These are phyloP conservation scores for Yarrowia divulgata DNA, from an alignment of 805 yeast genomes.

Conservation along the genomic window DNA sequence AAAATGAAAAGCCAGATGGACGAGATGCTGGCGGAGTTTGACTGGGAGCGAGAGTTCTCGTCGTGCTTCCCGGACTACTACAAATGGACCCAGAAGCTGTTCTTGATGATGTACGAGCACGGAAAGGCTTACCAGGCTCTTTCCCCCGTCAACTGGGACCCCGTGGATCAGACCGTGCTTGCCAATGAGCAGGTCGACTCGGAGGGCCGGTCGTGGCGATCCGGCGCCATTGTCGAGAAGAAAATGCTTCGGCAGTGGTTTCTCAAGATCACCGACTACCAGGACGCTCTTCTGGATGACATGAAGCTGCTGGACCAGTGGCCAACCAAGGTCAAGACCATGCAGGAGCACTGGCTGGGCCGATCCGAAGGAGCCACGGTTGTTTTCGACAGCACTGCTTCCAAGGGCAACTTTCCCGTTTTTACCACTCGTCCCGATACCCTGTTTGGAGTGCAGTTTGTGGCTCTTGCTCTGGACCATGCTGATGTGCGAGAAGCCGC, in stretches of 20 bases:
- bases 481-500: conserved; percentile 59
- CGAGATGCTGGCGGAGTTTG: conserved; percentile 82
- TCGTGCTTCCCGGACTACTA: conserved; percentile 90
- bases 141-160: conserved; percentile 98
- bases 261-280: conserved; percentile 84
- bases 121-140: conserved; percentile 86
- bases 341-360: conserved; percentile 97
- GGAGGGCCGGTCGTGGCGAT: conserved; percentile 93
- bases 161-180: conserved; percentile 89
- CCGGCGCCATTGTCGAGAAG: conserved; percentile 94
- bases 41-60: conserved; percentile 89
- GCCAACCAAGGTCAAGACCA: conserved; percentile 87
- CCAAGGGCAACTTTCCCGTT: conserved; percentile 54
- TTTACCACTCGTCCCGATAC: conserved; percentile 95
- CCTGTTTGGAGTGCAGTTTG: conserved; percentile 76
- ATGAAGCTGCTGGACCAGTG: conserved; percentile 67
- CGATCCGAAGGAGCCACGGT: conserved; percentile 81
- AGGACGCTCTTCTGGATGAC: conserved; percentile 70
- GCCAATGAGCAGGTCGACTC: conserved; percentile 97
- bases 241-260: conserved; percentile 89
- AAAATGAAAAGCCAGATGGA: conserved; percentile 87
- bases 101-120: conserved; percentile 70
- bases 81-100: conserved; percentile 90
- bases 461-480: conserved; percentile 80
- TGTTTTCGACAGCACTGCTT: conserved; percentile 52